A percentile compares a stretch with the other conserved stretches of the same genome.
These are phyloP conservation scores for Pichia sorboxylosa DNA, from an alignment of 1,139 yeast species.

Conservation along the genomic window DNA sequence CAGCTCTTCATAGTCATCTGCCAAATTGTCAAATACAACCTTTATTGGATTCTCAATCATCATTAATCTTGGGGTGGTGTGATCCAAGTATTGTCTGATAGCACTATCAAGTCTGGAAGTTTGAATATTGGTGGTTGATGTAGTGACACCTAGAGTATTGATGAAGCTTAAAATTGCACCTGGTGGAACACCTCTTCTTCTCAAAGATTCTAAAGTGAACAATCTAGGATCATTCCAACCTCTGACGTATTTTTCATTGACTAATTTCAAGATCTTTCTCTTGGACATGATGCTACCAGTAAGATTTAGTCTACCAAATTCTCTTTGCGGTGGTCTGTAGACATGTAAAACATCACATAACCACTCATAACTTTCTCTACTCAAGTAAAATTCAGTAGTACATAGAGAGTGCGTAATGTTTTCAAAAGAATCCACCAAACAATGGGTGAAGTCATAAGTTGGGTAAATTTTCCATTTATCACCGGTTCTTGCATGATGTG, in stretches of 20 bases:
- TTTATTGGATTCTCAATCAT: constrained; percentile 81
- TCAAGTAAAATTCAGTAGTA: constrained; percentile 85
- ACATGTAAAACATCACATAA: constrained; percentile 90
- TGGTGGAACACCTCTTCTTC: constrained; percentile 99
- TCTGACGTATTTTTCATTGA: constrained; percentile 67
- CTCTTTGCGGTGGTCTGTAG: constrained; percentile 97
- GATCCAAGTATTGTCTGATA: constrained; percentile 77
- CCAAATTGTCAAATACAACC: constrained; percentile 71
- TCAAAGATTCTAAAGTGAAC: constrained; percentile 86
- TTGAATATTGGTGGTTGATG: constrained; percentile 85
- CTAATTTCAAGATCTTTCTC: constrained; percentile 90
- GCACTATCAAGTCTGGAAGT: constrained; percentile 81
- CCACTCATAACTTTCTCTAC: constrained; percentile 97
- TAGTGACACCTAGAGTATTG: constrained; percentile 93
- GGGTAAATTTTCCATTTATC: constrained; percentile 96
- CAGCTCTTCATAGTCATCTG: constrained; percentile 58
- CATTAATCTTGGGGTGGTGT: constrained; percentile 90
- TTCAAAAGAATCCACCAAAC: constrained; percentile 95
- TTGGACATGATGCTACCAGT: constrained; percentile 92
- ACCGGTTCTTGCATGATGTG: constrained; percentile 94
- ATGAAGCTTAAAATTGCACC: constrained; percentile 91
- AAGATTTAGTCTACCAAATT: constrained; percentile 89
- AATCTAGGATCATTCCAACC: constrained; percentile 99
- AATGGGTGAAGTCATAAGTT: constrained; percentile 96
- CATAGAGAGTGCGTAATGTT: constrained; percentile 91